Evolutionary conservation across 352 stramenopile species (phyloP).

Genomic region (Blastocystis sp.): DNA sequence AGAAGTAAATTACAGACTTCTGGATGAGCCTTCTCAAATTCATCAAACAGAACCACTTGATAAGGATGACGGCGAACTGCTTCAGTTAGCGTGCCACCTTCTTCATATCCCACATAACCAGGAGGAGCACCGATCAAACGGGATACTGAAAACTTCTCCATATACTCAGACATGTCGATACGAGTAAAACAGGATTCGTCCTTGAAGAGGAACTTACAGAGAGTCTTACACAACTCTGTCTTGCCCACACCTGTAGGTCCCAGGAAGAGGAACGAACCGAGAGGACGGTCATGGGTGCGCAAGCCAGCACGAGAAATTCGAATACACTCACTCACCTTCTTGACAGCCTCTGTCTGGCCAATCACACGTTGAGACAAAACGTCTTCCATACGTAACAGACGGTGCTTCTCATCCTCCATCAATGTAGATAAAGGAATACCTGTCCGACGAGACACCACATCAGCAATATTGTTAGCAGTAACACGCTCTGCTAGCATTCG

Average conservation of each 20-base stretch:
- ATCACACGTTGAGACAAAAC: slow-evolving; percentile 82
- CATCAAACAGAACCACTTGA: slow-evolving; percentile 88
- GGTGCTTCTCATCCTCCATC: slow-evolving; percentile 85
- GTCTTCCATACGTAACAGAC: slow-evolving; percentile 84
- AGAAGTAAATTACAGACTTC: slow-evolving; percentile 92
- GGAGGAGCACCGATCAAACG: slow-evolving; percentile 81
- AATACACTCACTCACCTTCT: slow-evolving; percentile 80
- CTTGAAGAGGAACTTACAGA: slow-evolving; percentile 89
- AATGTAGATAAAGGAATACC: slow-evolving; percentile 87
- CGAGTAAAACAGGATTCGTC: slow-evolving; percentile 83
- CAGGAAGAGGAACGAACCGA: slow-evolving; percentile 88
- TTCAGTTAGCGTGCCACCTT: slow-evolving; percentile 88
- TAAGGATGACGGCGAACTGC: slow-evolving; percentile 85
- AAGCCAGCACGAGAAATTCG: slow-evolving; percentile 83
- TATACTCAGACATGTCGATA: slow-evolving; percentile 94
- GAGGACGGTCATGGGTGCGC: slow-evolving; percentile 85
- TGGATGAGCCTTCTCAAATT: slow-evolving; percentile 92
- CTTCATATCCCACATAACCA: slow-evolving; percentile 84
- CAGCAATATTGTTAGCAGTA: slow-evolving; percentile 81
- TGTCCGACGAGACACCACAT: slow-evolving; percentile 80
- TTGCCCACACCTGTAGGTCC: slow-evolving; percentile 84
- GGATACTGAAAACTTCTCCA: slow-evolving; percentile 87
- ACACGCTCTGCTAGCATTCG: slow-evolving; percentile 80
- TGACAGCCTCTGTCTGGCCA: slow-evolving; percentile 80
- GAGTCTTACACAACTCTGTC: slow-evolving; percentile 88